Conservation (phyloP, 1,139 yeast genomes). For the Protomyces inundatus region DNA sequence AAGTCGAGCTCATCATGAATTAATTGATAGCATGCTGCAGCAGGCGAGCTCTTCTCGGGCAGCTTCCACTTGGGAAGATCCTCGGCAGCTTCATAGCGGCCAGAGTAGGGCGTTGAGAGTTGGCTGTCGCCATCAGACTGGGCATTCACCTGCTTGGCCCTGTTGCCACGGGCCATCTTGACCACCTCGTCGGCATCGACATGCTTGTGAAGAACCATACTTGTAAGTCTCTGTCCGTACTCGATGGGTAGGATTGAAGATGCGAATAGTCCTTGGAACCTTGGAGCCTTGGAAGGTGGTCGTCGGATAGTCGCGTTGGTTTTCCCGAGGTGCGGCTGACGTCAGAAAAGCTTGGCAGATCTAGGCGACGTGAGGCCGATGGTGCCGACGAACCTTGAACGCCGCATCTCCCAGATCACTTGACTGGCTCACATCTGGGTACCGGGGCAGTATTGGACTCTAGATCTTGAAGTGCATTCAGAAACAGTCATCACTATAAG, state of each 20-base stretch:
- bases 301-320: neutral
- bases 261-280: neutral
- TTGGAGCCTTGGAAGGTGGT: neutral
- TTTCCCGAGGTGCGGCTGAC: neutral
- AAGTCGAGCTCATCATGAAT: constrained; percentile 68
- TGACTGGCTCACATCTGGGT: no score
- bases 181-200: constrained; percentile 20
- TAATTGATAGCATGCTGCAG: constrained; percentile 54
- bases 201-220: constrained; percentile 20
- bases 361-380: neutral
- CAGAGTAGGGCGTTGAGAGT: constrained; percentile 22
- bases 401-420: no score
- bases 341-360: neutral
- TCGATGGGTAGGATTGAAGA: neutral
- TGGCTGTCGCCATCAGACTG: neutral
- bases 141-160: constrained; percentile 6
- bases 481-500: no score
- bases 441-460: no score
- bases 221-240: neutral
- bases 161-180: constrained; percentile 8
- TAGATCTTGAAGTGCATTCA: no score
- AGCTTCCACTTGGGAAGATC: constrained; percentile 44
- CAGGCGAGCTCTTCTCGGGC: constrained; percentile 41
- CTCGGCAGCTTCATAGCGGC: constrained; percentile 14
- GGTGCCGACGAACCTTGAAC: no score